phyloP scores from a whole-genome alignment of 2,329 filamentous ascomycete species.

The Daldinia eschscholtzii region DNA sequence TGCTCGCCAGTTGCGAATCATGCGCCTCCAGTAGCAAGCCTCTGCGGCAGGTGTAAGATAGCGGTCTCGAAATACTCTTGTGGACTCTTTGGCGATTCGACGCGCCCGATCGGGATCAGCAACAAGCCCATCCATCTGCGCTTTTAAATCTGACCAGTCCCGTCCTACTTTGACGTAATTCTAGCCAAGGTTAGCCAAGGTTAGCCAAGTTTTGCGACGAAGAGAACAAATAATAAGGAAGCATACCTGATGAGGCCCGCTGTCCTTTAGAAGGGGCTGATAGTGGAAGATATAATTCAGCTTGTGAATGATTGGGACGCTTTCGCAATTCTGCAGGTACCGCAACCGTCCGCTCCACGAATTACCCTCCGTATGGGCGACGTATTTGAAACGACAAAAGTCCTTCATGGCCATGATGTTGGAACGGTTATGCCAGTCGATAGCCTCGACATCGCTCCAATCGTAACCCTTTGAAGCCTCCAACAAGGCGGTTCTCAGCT shows the following conservation, averaged over 20 bases:
- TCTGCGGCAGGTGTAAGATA: constrained; percentile 68
- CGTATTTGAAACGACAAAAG: constrained; percentile 48
- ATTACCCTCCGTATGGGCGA: constrained; percentile 49
- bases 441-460: constrained; percentile 50
- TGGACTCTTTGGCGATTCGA: constrained; percentile 62
- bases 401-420: constrained; percentile 48
- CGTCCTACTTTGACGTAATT: constrained; percentile 63
- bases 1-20: constrained; percentile 41
- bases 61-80: constrained; percentile 62
- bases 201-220: background rate
- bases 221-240: background rate
- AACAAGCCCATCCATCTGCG: constrained; percentile 57
- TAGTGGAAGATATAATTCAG: constrained; percentile 64
- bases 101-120: constrained; percentile 59
- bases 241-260: constrained; percentile 57
- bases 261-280: constrained; percentile 58
- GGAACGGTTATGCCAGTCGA: constrained; percentile 47
- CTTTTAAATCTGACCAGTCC: constrained; percentile 57
- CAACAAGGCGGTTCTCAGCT: constrained; percentile 46
- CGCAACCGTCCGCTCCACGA: constrained; percentile 52
- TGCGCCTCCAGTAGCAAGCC: constrained; percentile 65
- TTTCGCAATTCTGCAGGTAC: constrained; percentile 53
- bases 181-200: background rate
- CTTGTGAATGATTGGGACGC: constrained; percentile 62
- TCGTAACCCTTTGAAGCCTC: constrained; percentile 43